Percentiles rank a stretch among this genome's conserved stretches.
phyloP scores from a whole-genome alignment of 129 eudicot genomes.

The Artemisia argyi region DNA sequence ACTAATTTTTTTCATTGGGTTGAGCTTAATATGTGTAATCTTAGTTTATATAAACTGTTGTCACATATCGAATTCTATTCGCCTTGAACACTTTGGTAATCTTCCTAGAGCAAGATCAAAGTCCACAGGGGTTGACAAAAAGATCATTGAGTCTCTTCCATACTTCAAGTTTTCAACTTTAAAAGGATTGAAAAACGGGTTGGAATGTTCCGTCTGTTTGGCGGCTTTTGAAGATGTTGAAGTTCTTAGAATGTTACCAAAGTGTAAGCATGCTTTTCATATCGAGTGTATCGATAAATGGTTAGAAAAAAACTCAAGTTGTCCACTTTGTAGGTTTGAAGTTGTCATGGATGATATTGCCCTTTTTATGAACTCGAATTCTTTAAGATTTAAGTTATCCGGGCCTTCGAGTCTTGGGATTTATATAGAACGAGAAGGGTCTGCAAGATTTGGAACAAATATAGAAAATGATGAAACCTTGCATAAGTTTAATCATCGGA shows the following conservation, averaged over 20 bases:
- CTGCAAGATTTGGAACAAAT: slow-evolving; percentile 52
- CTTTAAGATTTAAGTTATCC: slow-evolving; percentile 52
- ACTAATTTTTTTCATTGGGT: slow-evolving; percentile 47
- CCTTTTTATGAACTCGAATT: slow-evolving; percentile 30
- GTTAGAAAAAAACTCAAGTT: slow-evolving; percentile 77
- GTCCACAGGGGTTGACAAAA: slow-evolving; percentile 63
- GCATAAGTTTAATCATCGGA: slow-evolving; percentile 67
- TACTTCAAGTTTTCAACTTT: slow-evolving; percentile 64
- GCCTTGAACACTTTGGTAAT: slow-evolving; percentile 22
- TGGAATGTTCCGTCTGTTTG: slow-evolving; percentile 85
- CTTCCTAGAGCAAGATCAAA: slow-evolving; percentile 37
- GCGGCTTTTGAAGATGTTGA: slow-evolving; percentile 64
- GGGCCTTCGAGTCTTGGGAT: slow-evolving; percentile 44
- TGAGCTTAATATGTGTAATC: slow-evolving; percentile 46
- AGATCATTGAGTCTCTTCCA: slow-evolving; percentile 62
- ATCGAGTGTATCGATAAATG: slow-evolving; percentile 71
- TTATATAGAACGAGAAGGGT: slow-evolving; percentile 61
- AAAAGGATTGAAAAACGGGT: slow-evolving; percentile 59
- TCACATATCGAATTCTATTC: slow-evolving; percentile 21
- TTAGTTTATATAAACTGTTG: slow-evolving; percentile 53
- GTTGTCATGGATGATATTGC: slow-evolving; percentile 54
- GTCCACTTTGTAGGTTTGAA: slow-evolving; percentile 74
- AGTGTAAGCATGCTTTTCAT: slow-evolving; percentile 83
- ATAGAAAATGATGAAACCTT: slow-evolving; percentile 31
- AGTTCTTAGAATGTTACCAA: slow-evolving; percentile 62